These are phyloP conservation scores for Conoideocrella luteorostrata DNA, from an alignment of 2,329 filamentous ascomycete species.

Conservation along the genomic window DNA sequence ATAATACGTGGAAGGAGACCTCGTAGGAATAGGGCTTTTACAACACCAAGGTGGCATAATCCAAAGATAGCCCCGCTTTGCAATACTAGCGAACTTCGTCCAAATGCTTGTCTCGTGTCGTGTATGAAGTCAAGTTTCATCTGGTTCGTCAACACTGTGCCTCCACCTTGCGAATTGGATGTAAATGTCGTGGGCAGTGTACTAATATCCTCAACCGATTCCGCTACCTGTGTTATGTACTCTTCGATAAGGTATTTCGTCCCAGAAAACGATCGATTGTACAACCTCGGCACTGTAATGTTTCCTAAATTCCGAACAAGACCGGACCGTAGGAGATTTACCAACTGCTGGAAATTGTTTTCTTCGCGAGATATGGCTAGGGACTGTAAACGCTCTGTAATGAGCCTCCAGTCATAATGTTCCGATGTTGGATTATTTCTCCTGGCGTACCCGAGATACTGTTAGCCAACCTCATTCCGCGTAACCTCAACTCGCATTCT, in stretches of 20 bases:
- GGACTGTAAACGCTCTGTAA: constrained; percentile 67
- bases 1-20: constrained; percentile 84
- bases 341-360: constrained; percentile 65
- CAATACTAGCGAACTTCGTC: constrained; percentile 75
- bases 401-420: constrained; percentile 81
- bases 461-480: no score
- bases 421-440: constrained; percentile 74
- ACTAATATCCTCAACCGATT: constrained; percentile 71
- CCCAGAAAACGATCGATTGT: constrained; percentile 78
- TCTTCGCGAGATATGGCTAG: constrained; percentile 63
- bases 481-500: no score
- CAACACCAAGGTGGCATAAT: constrained; percentile 81
- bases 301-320: constrained; percentile 84
- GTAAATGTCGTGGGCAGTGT: constrained; percentile 51
- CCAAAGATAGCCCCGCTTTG: constrained; percentile 92
- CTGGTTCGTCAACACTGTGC: constrained; percentile 54
- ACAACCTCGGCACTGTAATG: constrained; percentile 74
- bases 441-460: constrained; percentile 37
- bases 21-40: constrained; percentile 76
- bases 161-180: constrained; percentile 25
- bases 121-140: constrained; percentile 81
- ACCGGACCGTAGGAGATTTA: constrained; percentile 74
- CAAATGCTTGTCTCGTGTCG: constrained; percentile 82
- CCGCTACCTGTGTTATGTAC: constrained; percentile 79
- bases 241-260: constrained; percentile 89